These are phyloP conservation scores for Haberlea rhodopensis DNA, from an alignment of 257 asterid genomes.

Conservation along the genomic window DNA sequence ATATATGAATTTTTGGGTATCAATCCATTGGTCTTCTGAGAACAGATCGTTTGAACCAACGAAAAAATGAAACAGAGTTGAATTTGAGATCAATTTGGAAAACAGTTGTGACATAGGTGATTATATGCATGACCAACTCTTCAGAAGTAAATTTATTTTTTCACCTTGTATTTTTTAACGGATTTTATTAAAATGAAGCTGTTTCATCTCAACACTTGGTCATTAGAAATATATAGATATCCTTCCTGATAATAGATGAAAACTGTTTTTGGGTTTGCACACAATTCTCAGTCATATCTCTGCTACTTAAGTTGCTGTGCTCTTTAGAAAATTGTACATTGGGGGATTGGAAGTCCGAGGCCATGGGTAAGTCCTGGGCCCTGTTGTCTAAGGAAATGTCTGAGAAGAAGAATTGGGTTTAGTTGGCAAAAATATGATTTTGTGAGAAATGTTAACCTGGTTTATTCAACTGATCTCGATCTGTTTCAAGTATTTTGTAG, in stretches of 20 bases:
- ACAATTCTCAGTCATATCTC: background rate
- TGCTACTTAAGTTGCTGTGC: background rate
- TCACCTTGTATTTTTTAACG: too few relatives aligned
- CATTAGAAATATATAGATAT: background rate
- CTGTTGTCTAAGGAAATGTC: background rate
- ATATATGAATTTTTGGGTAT: background rate
- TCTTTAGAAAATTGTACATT: background rate
- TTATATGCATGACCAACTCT: background rate
- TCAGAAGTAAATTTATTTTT: too few relatives aligned
- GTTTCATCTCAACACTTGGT: background rate
- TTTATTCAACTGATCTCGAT: background rate
- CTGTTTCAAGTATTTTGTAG: background rate
- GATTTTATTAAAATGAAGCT: too few relatives aligned
- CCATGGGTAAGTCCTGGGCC: background rate
- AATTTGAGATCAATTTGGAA: background rate
- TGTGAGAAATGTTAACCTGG: background rate
- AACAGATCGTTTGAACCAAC: background rate
- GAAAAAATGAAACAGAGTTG: background rate
- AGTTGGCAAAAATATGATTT: background rate
- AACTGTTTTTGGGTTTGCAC: constrained; percentile 1
- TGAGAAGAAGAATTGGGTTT: background rate
- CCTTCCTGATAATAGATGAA: background rate
- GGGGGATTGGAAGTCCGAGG: background rate
- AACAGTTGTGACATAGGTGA: background rate
- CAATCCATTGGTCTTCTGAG: background rate